Evolutionary conservation across 257 asterid genomes (phyloP).

Genomic region (Scutellaria baicalensis): DNA sequence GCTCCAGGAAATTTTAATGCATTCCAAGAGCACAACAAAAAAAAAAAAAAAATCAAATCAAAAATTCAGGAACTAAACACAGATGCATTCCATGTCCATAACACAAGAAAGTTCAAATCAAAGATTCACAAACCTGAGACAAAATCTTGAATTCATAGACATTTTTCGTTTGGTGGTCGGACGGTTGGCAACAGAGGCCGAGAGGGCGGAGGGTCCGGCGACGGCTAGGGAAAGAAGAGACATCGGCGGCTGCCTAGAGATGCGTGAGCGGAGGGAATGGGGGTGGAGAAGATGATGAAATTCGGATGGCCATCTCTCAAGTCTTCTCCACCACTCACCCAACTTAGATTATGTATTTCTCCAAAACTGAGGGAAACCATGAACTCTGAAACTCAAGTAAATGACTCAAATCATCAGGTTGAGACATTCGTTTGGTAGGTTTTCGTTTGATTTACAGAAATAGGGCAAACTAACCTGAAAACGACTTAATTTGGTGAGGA

Average conservation of each 20-base stretch:
- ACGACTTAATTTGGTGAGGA: no score
- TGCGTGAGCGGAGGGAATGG: conserved; percentile 16
- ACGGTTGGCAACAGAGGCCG: conserved; percentile 28
- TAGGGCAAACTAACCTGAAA: no score
- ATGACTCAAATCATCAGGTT: no score
- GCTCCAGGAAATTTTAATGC: neutral
- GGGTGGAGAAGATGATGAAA: conserved; percentile 19
- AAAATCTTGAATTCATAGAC: neutral
- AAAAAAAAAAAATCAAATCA: neutral
- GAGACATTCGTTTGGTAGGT: no score
- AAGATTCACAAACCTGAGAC: neutral
- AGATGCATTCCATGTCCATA: neutral
- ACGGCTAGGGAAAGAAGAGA: conserved; percentile 7
- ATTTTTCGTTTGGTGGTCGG: conserved; percentile 32
- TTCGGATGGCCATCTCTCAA: conserved; percentile 24
- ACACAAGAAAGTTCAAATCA: neutral
- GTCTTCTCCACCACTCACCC: conserved; percentile 11
- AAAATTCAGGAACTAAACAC: neutral
- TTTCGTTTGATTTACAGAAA: no score
- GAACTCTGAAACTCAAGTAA: no score
- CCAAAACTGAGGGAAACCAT: no score
- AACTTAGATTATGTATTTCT: neutral
- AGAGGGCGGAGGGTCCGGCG: conserved; percentile 10
- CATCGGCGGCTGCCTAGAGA: conserved; percentile 7
- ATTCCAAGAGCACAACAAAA: neutral